Conservation (phyloP, 2,329 filamentous ascomycete genomes). For the Microascus cirrosus region DNA sequence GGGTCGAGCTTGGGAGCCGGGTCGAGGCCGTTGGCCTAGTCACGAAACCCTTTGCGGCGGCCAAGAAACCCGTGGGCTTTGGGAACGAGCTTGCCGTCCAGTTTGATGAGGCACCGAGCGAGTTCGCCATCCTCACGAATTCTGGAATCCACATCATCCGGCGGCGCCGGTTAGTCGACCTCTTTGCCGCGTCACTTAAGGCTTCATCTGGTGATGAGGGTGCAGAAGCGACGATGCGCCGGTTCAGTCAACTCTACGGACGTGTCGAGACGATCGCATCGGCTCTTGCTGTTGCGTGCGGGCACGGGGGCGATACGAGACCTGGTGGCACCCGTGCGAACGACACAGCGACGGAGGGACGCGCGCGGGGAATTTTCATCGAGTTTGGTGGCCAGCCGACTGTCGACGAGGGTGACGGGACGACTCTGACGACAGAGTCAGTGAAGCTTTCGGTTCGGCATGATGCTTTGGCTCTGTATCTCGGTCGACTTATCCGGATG, state of each 20-base stretch:
- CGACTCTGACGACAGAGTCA: conserved; percentile 62
- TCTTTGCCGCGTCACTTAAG: conserved; percentile 75
- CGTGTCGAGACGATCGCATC: conserved; percentile 82
- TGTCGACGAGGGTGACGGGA: conserved; percentile 66
- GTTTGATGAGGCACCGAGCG: conserved; percentile 70
- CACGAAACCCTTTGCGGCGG: conserved; percentile 60
- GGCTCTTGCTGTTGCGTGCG: conserved; percentile 87
- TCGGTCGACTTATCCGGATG: conserved; percentile 76
- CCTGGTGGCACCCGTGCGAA: conserved; percentile 66
- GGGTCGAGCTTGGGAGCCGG: conserved; percentile 61
- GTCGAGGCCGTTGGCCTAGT: conserved; percentile 72
- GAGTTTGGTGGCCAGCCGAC: conserved; percentile 84
- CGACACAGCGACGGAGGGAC: conserved; percentile 77
- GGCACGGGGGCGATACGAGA: conserved; percentile 68
- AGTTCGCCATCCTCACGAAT: conserved; percentile 87
- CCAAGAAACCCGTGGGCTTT: conserved; percentile 62
- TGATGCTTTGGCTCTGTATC: conserved; percentile 76
- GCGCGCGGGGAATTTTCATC: conserved; percentile 78
- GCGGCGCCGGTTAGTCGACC: conserved; percentile 75
- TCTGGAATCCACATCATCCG: conserved; percentile 81
- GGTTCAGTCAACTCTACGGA: conserved; percentile 78
- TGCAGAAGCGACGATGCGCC: conserved; percentile 69
- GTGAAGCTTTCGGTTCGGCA: conserved; percentile 84
- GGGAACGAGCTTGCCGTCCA: conserved; percentile 96
- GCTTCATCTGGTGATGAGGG: conserved; percentile 66